A percentile compares a stretch with the other conserved stretches of the same genome.
These are phyloP conservation scores for Solanum arcanum DNA, from an alignment of 257 asterid species.

Conservation along the genomic window DNA sequence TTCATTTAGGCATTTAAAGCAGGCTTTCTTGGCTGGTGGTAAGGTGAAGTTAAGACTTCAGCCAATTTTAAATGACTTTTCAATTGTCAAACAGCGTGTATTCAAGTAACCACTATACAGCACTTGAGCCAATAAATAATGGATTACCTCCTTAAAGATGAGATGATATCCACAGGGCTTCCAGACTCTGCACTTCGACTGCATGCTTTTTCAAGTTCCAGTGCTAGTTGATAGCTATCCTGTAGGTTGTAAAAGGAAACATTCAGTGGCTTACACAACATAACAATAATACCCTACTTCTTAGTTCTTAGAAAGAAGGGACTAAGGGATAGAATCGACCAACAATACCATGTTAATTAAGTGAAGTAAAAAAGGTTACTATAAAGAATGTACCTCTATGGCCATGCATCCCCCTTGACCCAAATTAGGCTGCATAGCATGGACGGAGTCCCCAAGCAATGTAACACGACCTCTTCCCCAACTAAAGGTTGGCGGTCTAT, in stretches of 20 bases:
- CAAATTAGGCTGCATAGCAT: constrained; percentile 99
- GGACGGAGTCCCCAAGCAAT: constrained; percentile 93
- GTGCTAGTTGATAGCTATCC: constrained; percentile 90
- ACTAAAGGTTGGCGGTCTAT: constrained; percentile 49
- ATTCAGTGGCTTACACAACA: background rate
- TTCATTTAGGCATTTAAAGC: background rate
- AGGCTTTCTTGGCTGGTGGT: background rate
- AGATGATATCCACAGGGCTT: constrained; percentile 42
- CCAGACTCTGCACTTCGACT: constrained; percentile 33
- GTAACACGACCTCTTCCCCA: constrained; percentile 98
- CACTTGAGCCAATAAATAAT: background rate
- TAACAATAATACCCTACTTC: background rate
- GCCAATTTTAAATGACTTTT: background rate
- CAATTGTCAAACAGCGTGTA: background rate
- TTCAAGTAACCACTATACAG: background rate
- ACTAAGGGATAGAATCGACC: background rate
- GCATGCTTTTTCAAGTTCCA: constrained; percentile 72
- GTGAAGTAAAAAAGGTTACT: background rate
- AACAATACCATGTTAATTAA: background rate
- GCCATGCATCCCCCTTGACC: constrained; percentile 99
- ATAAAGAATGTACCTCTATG: constrained; percentile 56
- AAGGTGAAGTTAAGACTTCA: background rate
- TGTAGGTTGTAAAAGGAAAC: constrained; percentile 11
- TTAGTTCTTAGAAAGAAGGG: background rate
- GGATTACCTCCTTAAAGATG: constrained; percentile 53